phyloP scores from a whole-genome alignment of 148 eudicot species.

The Hydrangea macrophylla region DNA sequence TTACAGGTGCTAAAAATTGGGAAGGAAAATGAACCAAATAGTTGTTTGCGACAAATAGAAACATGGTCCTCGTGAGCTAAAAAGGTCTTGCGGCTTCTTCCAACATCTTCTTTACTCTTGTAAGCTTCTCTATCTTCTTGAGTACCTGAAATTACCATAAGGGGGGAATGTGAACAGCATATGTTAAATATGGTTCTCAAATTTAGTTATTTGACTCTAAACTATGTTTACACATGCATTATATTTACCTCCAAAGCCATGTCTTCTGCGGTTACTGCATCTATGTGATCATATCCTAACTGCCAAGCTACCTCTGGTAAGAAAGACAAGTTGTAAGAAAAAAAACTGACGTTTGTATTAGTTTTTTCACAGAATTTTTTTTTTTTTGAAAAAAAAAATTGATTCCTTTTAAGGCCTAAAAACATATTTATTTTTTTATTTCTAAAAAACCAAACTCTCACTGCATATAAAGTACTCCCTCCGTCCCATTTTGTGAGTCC shows the following conservation, averaged over 20 bases:
- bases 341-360: too few species aligned
- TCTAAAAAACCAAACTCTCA: conserved; percentile 72
- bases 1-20: background rate
- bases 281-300: conserved; percentile 55
- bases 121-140: conserved; percentile 61
- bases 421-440: too few species aligned
- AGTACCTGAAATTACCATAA: conserved; percentile 47
- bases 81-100: conserved; percentile 87
- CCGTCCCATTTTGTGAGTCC: too few species aligned
- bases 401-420: background rate
- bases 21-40: background rate
- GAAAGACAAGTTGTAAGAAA: conserved; percentile 5
- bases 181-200: background rate
- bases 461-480: conserved; percentile 35
- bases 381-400: too few species aligned
- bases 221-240: background rate
- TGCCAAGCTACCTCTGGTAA: conserved; percentile 66
- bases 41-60: background rate
- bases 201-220: background rate
- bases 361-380: too few species aligned
- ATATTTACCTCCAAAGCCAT: conserved; percentile 69
- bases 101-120: conserved; percentile 87
- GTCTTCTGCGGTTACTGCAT: conserved; percentile 71
- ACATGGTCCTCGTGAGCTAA: conserved; percentile 19
- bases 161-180: background rate